Conservation (phyloP, 2,329 filamentous ascomycete genomes). For the Furcasterigmium furcatum region DNA sequence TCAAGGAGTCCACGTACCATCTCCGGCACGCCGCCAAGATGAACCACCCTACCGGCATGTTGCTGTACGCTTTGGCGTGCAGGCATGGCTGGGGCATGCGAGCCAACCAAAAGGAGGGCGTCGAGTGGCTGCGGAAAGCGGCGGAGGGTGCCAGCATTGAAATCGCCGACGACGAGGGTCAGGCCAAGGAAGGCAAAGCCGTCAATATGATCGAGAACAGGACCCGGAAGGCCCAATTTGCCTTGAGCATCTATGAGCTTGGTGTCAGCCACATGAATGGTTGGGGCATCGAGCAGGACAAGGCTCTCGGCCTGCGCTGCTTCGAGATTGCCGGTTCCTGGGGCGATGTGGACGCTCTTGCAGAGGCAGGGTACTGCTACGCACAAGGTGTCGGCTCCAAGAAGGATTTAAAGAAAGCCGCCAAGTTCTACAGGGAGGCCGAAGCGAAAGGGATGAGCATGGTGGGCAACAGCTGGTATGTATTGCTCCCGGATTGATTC, state of each 20-base stretch:
- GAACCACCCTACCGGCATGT: conserved; percentile 89
- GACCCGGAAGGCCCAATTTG: conserved; percentile 87
- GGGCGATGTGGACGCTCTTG: conserved; percentile 92
- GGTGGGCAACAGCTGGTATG: conserved; percentile 97
- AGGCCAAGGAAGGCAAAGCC: conserved; percentile 57
- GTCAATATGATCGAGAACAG: conserved; percentile 70
- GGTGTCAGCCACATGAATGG: conserved; percentile 97
- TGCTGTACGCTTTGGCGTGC: conserved; percentile 91
- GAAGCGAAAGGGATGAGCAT: conserved; percentile 94
- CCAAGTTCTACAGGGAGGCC: conserved; percentile 84
- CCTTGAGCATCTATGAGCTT: conserved; percentile 91
- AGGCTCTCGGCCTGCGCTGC: conserved; percentile 79
- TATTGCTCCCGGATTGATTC: conserved; percentile 15
- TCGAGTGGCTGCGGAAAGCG: conserved; percentile 88
- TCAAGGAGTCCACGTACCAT: conserved; percentile 96
- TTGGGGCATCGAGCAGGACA: conserved; percentile 95
- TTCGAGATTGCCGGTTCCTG: conserved; percentile 95
- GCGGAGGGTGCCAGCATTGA: conserved; percentile 81
- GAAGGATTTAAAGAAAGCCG: conserved; percentile 93
- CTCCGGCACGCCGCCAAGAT: conserved; percentile 83
- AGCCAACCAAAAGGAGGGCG: conserved; percentile 83
- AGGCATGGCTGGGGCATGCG: conserved; percentile 98
- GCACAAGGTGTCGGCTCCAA: conserved; percentile 90
- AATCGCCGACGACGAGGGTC: conserved; percentile 76
- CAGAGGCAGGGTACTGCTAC: conserved; percentile 95